These are phyloP conservation scores for Fusarium sp. DNA, from an alignment of 2,329 filamentous ascomycete species.

Conservation along the genomic window DNA sequence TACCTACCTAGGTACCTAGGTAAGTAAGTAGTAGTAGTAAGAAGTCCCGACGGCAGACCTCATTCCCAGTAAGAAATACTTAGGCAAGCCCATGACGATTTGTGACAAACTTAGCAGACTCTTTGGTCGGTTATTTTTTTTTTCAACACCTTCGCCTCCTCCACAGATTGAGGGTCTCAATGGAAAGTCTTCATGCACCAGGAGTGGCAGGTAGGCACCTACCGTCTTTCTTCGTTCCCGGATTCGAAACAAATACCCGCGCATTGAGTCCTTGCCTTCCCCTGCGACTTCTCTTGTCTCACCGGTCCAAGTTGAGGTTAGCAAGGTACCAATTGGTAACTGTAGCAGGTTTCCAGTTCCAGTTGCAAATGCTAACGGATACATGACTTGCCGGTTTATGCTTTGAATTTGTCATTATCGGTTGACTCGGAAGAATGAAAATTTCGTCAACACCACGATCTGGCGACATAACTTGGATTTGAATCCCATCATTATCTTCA, in stretches of 20 bases:
- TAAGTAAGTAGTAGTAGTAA: neutral
- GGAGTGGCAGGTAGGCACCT: conserved; percentile 1
- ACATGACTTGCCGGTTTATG: conserved; percentile 17
- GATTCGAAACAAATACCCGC: conserved; percentile 30
- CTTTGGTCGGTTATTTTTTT: neutral
- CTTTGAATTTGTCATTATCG: conserved; percentile 3
- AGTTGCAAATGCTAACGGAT: conserved; percentile 16
- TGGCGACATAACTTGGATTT: neutral
- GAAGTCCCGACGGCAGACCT: neutral
- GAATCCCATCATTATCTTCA: conserved; percentile 1
- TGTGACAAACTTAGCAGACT: neutral
- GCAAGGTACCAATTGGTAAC: conserved; percentile 9
- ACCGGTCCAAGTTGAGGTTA: conserved; percentile 17
- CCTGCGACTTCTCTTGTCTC: conserved; percentile 32
- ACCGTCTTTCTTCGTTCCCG: conserved; percentile 19
- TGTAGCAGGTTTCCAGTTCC: conserved; percentile 2
- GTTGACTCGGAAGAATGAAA: neutral
- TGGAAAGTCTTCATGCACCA: neutral
- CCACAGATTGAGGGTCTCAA: neutral
- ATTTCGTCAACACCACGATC: conserved; percentile 1
- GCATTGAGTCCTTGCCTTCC: conserved; percentile 20
- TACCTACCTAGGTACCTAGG: neutral
- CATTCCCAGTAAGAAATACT: neutral
- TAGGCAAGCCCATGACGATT: neutral
- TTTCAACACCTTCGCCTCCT: neutral